Evolutionary conservation across 163 green algal genomes (phyloP), one percentile per base, ranked within the genome.

Genomic region (Chlorella variabilis): DNA sequence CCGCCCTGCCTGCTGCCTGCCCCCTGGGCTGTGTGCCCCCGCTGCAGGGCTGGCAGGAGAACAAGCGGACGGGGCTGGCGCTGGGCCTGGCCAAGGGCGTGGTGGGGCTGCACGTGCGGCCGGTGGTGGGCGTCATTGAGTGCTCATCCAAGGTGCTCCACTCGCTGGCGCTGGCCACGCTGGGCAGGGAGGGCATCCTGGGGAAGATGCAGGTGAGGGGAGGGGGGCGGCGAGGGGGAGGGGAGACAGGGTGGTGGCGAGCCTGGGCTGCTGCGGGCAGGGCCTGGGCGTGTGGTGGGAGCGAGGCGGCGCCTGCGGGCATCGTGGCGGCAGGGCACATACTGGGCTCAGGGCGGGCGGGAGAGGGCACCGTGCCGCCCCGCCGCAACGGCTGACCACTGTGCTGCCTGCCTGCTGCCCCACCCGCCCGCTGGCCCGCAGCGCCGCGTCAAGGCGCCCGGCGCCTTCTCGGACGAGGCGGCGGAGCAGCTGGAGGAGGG

Each of bases 111-210:
- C 66, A 67, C 11, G 48, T 93, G 23, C 86, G 94, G 15, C 93
- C 93, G 17, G 58, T 89, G 15, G 79, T 93, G 11, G 94, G 93
- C 29, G 39, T 87, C 0, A 33, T 95, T 11, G 93, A 98, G 82
- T 71, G 73, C 15, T 36, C 54, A 31, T 90, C 81, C 82, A 95
- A 94, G 85, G 23, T 88, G 1, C 48, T 92, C 11, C 86, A 92
- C 54, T 92, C 92, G 23, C 42, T 93, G 8, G 93, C 90, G 2
- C 87, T 97, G 54, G 56, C 92, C 63, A 94, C 88, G 81, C 82
- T 96, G 76, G 94, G 94, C 23, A 90, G 89, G 81, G 83, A 94
- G 62, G 94, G 92, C 84, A 97, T 98, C 84, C 88, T 95, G 54
- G 89, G 88, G 34, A 90, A 82, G 48, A 84, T 88, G 11, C 82